Percentiles rank a stretch among this genome's conserved stretches.
Conservation (phyloP, 306 rosid species). For the Cicer arietinum region DNA sequence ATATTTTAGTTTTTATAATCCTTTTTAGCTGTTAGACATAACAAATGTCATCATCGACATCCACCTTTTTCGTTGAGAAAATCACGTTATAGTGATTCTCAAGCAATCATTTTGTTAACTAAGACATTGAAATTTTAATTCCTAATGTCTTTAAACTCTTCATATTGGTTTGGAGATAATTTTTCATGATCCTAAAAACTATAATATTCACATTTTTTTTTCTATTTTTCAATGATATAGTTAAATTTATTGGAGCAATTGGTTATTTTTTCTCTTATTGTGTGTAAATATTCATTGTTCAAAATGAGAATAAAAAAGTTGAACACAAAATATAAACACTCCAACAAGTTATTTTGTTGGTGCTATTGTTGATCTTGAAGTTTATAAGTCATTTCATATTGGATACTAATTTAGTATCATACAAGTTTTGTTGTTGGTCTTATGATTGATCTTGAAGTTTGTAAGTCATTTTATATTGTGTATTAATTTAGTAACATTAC, state of each 20-base stretch:
- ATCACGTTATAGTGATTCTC: too few species aligned
- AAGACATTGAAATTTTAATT: too few species aligned
- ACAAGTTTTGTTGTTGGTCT: conserved; percentile 48
- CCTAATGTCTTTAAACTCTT: too few species aligned
- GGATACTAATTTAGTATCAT: conserved; percentile 27
- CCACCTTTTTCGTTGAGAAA: too few species aligned
- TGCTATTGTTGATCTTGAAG: conserved; percentile 37
- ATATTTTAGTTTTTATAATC: too few species aligned
- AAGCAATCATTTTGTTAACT: too few species aligned
- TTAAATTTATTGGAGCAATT: conserved; percentile 49
- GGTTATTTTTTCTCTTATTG: conserved; percentile 56
- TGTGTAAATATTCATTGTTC: conserved; percentile 51
- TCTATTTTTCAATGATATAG: conserved; percentile 35
- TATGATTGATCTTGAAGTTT: conserved; percentile 30
- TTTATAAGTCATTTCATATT: conserved; percentile 47
- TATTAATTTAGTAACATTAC: conserved; percentile 12
- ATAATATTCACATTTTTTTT: too few species aligned
- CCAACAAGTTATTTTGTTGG: conserved; percentile 44
- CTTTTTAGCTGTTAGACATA: too few species aligned
- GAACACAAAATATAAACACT: conserved; percentile 44
- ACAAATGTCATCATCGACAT: too few species aligned
- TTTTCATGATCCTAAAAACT: too few species aligned
- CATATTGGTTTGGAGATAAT: too few species aligned
- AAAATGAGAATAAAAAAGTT: conserved; percentile 41
- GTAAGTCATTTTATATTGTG: conserved; percentile 40